Evolutionary conservation across 768 basidiomycete species (phyloP).

Genomic region (Daedaleopsis nitida): DNA sequence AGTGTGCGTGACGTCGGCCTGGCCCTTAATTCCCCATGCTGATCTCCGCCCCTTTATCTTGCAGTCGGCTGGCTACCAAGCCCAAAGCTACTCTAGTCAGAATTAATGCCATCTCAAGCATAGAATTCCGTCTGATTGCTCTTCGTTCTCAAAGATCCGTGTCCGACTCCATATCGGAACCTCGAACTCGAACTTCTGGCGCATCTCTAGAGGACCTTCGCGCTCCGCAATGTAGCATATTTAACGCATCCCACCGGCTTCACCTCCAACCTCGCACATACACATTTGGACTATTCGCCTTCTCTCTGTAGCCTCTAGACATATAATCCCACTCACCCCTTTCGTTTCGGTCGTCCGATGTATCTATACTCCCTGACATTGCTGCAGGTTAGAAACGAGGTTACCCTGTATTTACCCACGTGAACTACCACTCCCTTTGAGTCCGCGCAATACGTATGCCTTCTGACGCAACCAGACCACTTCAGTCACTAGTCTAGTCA

Average conservation of each 20-base stretch:
- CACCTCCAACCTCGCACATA: background rate
- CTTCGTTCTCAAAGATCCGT: background rate
- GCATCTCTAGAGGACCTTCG: background rate
- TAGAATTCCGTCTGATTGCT: background rate
- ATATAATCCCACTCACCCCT: too few species aligned
- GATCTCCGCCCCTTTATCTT: too few species aligned
- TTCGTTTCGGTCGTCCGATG: too few species aligned
- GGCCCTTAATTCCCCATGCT: background rate
- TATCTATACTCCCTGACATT: too few species aligned
- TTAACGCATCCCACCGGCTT: constrained; percentile 3
- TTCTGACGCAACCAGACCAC: too few species aligned
- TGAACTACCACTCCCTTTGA: too few species aligned
- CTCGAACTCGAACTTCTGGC: too few species aligned
- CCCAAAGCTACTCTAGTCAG: constrained; percentile 5
- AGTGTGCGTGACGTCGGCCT: constrained; percentile 5
- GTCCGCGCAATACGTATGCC: too few species aligned
- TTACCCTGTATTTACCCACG: too few species aligned
- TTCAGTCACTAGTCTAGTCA: too few species aligned
- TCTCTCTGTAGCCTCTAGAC: background rate
- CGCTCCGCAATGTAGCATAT: constrained; percentile 17
- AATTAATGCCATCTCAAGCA: constrained; percentile 1
- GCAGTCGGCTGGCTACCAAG: constrained; percentile 5
- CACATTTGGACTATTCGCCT: background rate
- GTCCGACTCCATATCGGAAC: background rate
- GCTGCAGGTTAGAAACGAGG: too few species aligned